Conservation (phyloP, 2,329 filamentous ascomycete genomes). For the Ceratocystis cacaofunesta region DNA sequence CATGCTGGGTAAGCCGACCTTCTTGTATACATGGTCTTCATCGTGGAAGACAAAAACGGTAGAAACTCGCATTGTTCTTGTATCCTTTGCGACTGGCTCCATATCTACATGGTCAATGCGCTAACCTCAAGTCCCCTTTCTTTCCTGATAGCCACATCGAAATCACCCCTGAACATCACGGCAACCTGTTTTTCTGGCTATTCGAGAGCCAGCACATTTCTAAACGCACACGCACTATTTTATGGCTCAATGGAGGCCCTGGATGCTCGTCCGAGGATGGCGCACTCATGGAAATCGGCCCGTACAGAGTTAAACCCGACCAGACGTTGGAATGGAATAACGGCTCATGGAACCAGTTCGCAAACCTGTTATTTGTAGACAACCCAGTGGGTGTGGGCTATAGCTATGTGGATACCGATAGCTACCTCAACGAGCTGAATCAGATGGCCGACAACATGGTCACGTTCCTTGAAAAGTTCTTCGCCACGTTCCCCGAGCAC, state of each 20-base stretch:
- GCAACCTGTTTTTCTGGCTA: constrained; percentile 97
- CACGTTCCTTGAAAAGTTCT: constrained; percentile 82
- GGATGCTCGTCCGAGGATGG: constrained; percentile 97
- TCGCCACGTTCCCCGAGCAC: constrained; percentile 78
- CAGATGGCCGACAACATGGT: constrained; percentile 86
- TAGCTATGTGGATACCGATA: constrained; percentile 86
- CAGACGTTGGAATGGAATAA: constrained; percentile 63
- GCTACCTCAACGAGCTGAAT: constrained; percentile 68
- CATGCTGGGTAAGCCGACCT: constrained; percentile 71
- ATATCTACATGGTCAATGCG: background rate
- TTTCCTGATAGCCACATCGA: constrained; percentile 61
- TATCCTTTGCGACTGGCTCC: background rate
- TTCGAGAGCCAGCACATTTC: constrained; percentile 93
- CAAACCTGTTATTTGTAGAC: constrained; percentile 91
- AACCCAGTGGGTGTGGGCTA: constrained; percentile 94
- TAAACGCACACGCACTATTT: constrained; percentile 74
- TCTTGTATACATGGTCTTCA: background rate
- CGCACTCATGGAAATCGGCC: constrained; percentile 88
- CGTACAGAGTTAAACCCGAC: constrained; percentile 70
- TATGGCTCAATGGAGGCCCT: constrained; percentile 95
- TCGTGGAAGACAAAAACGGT: background rate
- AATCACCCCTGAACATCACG: constrained; percentile 68
- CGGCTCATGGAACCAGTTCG: constrained; percentile 97
- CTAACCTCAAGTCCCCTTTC: background rate
- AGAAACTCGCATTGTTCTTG: background rate